Conservation (phyloP, 2,329 filamentous ascomycete genomes). For the Aspergillus sp. region DNA sequence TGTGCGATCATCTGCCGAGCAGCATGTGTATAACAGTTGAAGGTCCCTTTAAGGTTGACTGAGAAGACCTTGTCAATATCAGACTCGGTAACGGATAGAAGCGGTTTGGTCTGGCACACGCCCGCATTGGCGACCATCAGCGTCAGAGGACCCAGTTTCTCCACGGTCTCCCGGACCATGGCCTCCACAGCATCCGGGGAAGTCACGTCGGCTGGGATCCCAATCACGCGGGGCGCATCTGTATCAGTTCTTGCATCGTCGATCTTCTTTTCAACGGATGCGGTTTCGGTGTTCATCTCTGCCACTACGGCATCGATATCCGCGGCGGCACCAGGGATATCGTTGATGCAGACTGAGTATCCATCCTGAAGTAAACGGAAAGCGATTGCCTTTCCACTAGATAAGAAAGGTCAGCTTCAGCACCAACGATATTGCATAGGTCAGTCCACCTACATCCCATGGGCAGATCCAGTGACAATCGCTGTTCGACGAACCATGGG, state of each 20-base stretch:
- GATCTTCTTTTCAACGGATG: background rate
- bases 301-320: conserved; percentile 43
- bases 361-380: conserved; percentile 57
- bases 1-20: conserved; percentile 59
- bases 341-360: conserved; percentile 59
- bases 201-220: conserved; percentile 55
- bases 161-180: conserved; percentile 47
- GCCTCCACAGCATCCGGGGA: conserved; percentile 45
- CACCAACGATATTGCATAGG: background rate
- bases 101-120: conserved; percentile 49
- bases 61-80: conserved; percentile 54
- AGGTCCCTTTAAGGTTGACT: conserved; percentile 58
- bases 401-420: background rate
- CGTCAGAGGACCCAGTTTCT: conserved; percentile 44
- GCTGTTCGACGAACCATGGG: conserved; percentile 16
- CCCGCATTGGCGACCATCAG: conserved; percentile 55
- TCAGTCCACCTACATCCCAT: conserved; percentile 30
- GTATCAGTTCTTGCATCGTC: too few relatives aligned
- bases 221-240: conserved; percentile 32
- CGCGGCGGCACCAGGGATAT: conserved; percentile 46
- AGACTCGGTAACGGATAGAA: conserved; percentile 50
- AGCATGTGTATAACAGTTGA: conserved; percentile 56
- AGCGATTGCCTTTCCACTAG: conserved; percentile 36
- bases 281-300: conserved; percentile 11
- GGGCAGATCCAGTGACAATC: conserved; percentile 34